A percentile compares a stretch with the other conserved stretches of the same genome.
These are phyloP conservation scores for Myxozyma monticola DNA, from an alignment of 805 yeast species.

Conservation along the genomic window DNA sequence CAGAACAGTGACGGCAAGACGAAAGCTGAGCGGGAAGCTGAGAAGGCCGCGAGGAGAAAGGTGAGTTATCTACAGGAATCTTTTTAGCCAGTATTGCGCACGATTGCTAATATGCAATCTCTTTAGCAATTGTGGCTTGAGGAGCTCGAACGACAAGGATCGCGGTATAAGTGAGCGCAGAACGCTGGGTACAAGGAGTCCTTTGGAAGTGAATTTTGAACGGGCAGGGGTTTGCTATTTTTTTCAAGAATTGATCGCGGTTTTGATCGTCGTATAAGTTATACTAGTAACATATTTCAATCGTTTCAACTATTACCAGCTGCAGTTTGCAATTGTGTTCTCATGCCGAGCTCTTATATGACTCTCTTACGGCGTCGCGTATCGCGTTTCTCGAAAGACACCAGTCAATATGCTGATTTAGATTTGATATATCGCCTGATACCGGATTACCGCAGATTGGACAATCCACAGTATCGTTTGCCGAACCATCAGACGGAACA, in stretches of 20 bases:
- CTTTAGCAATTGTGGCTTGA: constrained; percentile 74
- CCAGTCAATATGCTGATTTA: constrained; percentile 33
- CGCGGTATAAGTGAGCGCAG: neutral
- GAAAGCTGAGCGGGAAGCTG: constrained; percentile 40
- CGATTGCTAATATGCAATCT: neutral
- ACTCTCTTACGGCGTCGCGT: constrained; percentile 26
- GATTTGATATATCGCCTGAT: constrained; percentile 5
- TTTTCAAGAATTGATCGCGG: no score
- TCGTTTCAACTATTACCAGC: no score
- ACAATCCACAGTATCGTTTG: no score
- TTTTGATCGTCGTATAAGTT: no score
- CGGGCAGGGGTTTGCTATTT: no score
- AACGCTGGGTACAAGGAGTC: no score
- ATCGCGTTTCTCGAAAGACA: constrained; percentile 32
- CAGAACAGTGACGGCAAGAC: constrained; percentile 50
- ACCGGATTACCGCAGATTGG: constrained; percentile 30
- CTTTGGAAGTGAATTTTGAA: no score
- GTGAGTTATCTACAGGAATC: constrained; percentile 6
- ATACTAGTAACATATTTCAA: no score
- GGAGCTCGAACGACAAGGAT: constrained; percentile 50
- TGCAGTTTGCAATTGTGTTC: no score
- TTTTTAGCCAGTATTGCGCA: neutral
- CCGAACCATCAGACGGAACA: no score
- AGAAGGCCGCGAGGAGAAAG: constrained; percentile 28
- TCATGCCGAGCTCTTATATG: constrained; percentile 11